These are phyloP conservation scores for Reticulascus tulasneorum DNA, from an alignment of 2,329 filamentous ascomycete genomes.

Conservation along the genomic window DNA sequence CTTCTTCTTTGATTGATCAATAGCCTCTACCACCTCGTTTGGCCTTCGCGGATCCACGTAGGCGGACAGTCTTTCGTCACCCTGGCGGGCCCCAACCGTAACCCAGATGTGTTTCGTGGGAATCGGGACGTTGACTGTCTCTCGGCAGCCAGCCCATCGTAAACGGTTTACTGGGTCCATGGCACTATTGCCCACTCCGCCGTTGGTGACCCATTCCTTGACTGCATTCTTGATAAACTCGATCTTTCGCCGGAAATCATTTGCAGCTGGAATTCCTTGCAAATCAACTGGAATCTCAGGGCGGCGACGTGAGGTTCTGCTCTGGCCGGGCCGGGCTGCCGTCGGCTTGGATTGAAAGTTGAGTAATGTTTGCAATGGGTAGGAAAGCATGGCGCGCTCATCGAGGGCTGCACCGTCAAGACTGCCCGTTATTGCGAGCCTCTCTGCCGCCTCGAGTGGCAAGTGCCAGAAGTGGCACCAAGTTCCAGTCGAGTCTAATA, in stretches of 20 bases:
- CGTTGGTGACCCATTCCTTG: conserved; percentile 66
- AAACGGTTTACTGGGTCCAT: conserved; percentile 52
- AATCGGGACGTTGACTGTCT: conserved; percentile 46
- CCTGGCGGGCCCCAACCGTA: conserved; percentile 60
- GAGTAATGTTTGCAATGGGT: conserved; percentile 68
- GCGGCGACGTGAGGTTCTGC: conserved; percentile 47
- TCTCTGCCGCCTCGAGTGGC: conserved; percentile 63
- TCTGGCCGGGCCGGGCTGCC: conserved; percentile 33
- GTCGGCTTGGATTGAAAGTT: conserved; percentile 56
- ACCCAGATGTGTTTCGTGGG: conserved; percentile 66
- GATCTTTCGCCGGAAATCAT: conserved; percentile 70
- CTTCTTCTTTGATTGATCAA: conserved; percentile 40
- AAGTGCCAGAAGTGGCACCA: conserved; percentile 78
- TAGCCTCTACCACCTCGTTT: conserved; percentile 49
- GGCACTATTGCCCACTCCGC: conserved; percentile 64
- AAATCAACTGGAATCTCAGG: conserved; percentile 58
- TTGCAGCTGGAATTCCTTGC: conserved; percentile 64
- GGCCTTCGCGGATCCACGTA: conserved; percentile 53
- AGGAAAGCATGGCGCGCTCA: conserved; percentile 66
- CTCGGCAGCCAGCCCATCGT: conserved; percentile 56
- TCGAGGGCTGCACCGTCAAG: conserved; percentile 68
- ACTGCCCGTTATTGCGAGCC: conserved; percentile 61
- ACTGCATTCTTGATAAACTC: conserved; percentile 67
- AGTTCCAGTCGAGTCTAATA: conserved; percentile 69
- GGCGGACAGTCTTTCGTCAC: conserved; percentile 52